Conservation (phyloP, 1,284 basidiomycete species). For the Volvariella surrecta region DNA sequence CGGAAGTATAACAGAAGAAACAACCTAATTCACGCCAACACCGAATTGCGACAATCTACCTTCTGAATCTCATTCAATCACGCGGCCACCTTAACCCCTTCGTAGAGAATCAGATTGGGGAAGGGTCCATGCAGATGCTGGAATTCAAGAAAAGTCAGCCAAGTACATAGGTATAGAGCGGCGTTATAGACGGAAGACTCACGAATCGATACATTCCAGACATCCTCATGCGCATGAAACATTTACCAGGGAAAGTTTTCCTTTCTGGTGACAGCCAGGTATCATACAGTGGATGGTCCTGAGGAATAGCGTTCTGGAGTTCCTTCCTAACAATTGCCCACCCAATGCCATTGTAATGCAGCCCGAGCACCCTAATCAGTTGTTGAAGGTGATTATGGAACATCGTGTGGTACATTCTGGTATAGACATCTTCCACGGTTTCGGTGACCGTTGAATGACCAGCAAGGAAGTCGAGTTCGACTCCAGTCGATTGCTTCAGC, state of each 20-base stretch:
- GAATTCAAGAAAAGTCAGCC: constrained; percentile 1
- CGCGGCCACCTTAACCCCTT: constrained; percentile 19
- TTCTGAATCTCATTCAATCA: too few species aligned
- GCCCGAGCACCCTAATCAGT: constrained; percentile 38
- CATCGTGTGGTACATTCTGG: constrained; percentile 43
- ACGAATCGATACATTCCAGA: constrained; percentile 41
- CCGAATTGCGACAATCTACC: too few species aligned
- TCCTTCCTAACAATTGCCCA: constrained; percentile 37
- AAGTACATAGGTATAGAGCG: neutral
- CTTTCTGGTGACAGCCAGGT: constrained; percentile 39
- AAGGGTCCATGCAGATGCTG: constrained; percentile 43
- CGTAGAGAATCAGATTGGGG: constrained; percentile 41
- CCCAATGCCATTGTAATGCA: constrained; percentile 41
- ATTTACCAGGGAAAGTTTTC: constrained; percentile 39
- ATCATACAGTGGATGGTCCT: constrained; percentile 28
- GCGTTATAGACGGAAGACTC: constrained; percentile 14
- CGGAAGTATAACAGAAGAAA: too few species aligned
- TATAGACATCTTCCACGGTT: constrained; percentile 42
- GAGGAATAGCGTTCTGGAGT: constrained; percentile 30
- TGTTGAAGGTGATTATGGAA: constrained; percentile 48
- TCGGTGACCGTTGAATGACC: constrained; percentile 41
- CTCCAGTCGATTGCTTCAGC: constrained; percentile 34
- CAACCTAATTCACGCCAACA: too few species aligned
- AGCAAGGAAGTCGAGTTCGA: constrained; percentile 33
- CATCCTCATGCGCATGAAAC: constrained; percentile 46